Evolutionary conservation across 2,329 filamentous ascomycete species (phyloP).

Genomic region (Trichoderma guizhouense): DNA sequence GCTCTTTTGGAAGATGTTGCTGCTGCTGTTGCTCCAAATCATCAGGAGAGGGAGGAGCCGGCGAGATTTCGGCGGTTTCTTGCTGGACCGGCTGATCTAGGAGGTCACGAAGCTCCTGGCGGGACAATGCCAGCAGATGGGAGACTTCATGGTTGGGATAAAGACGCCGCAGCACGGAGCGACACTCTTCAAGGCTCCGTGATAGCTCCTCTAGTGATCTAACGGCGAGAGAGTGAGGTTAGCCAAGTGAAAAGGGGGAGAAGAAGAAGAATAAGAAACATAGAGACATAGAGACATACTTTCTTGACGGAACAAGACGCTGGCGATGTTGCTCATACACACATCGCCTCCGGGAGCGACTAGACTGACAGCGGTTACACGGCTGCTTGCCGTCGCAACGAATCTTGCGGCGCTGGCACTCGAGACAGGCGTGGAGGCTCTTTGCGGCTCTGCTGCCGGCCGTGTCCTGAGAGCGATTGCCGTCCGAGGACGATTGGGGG

Average conservation of each 20-base stretch:
- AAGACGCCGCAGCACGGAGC: slow-evolving; percentile 57
- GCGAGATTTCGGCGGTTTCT: slow-evolving; percentile 36
- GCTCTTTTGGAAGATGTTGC: slow-evolving; percentile 46
- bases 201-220: slow-evolving; percentile 61
- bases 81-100: slow-evolving; percentile 47
- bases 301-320: slow-evolving; percentile 72
- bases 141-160: slow-evolving; percentile 57
- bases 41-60: background rate
- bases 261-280: background rate
- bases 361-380: slow-evolving; percentile 79
- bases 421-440: slow-evolving; percentile 65
- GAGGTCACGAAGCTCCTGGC: slow-evolving; percentile 58
- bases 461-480: slow-evolving; percentile 37
- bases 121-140: slow-evolving; percentile 51
- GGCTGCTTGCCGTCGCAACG: slow-evolving; percentile 79
- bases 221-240: background rate
- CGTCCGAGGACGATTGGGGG: slow-evolving; percentile 18
- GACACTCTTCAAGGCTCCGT: slow-evolving; percentile 63
- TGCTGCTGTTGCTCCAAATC: slow-evolving; percentile 34
- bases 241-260: background rate
- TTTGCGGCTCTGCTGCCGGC: slow-evolving; percentile 49
- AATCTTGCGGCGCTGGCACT: slow-evolving; percentile 78
- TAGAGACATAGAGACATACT: slow-evolving; percentile 43
- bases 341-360: slow-evolving; percentile 73
- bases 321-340: slow-evolving; percentile 79